Base-by-base conservation (phyloP, 148 eudicot species). In the Camellia lanceoleosa region DNA sequence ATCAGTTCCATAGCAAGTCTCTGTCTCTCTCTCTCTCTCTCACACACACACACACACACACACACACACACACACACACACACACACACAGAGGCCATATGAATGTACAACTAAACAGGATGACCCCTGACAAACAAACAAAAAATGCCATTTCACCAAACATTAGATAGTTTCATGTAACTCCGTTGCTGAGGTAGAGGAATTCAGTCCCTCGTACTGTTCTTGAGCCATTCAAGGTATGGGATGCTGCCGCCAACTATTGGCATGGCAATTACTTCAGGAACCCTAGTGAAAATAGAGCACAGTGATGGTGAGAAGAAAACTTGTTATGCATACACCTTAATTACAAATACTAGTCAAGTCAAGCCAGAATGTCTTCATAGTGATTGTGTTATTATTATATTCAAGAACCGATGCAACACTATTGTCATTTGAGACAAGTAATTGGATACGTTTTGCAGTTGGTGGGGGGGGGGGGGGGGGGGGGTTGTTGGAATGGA, bases 261-360 rank as follows among this genome's bases (percentile, higher is more conserved):
- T 2, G 99, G 99, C 91, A 92, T 66, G 42, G 99, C 90, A 44
- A 96, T 94, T 70, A 96, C 98, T 85, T 96, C 99, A 23, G 99
- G 99, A 66, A 92, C 96, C 18, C 98, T 96, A 83, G 30, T 15
- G 56, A 54, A 63, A 63, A 41, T 58, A 18, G 7, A 44, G n/a
- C 44, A 44, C 43, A n/a, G 19, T 10, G 56, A 7, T 5, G 1
- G 61, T 70, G 8, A 79, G 81, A 19, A 68, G 54, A 41, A 47
- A 61, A 5, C 20, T 19, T 23, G 30, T 6, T 75, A 18, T 42
- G 43, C 42, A 9, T 16, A n/a, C 65, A 55, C 77, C 14, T 74
- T 41, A 46, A 49, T 11, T n/a, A 56, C 13, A 59, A 42, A 16
- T 49, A 54, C 5, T 52, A 20, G 12, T 72, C 41, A 71, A 51